Base-by-base conservation (phyloP, 1,139 yeast genomes). In the Geotrichum citri-aurantii region DNA sequence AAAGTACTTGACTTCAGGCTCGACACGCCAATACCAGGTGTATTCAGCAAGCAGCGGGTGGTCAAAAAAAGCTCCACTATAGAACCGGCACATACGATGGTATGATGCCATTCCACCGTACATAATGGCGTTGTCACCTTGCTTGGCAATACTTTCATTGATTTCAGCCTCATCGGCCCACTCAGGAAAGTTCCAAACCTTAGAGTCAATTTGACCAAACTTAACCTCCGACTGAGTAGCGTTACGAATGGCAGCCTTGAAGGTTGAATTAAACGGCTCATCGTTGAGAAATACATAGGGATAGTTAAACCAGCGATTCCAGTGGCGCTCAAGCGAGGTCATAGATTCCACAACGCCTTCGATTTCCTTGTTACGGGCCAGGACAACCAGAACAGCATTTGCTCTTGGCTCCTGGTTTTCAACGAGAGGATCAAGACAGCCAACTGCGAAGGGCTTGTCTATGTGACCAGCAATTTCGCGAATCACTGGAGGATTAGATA, bases 21-120 rank as follows among this genome's bases (percentile, higher is more conserved):
- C 97, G 10, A 92, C 90, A 57, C 97, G 78, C 97, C 97, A 91
- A 74, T 90, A 91, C 95, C 96, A 91, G 62, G 89, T 90, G 62
- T 83, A 79, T 59, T 82, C 58, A 70, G 77, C 65, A 54, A 92
- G 84, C 62, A 87, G 71, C 2, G 86, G 86, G 71, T 75, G 95
- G 63, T 83, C 81, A 75, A 82, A 88, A 69, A 91, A 91, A 62
- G 80, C 78, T 1, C 96, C 95, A 0, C 92, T 81, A 69, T 88
- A 86, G 70, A 85, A 88, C 6, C 95, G 79, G 66, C 86, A 82
- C 86, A 82, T 82, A 65, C 80, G 80, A 64, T 82, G 85, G 69
- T 92, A 92, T 7, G 92, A 82, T 54, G 81, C 84, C 76, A 84
- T 74, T 61, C 83, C 85, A 0, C 97, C 97, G 69, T 92, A 91